phyloP scores from a whole-genome alignment of 257 asterid genomes.

The Nicotiana knightiana region DNA sequence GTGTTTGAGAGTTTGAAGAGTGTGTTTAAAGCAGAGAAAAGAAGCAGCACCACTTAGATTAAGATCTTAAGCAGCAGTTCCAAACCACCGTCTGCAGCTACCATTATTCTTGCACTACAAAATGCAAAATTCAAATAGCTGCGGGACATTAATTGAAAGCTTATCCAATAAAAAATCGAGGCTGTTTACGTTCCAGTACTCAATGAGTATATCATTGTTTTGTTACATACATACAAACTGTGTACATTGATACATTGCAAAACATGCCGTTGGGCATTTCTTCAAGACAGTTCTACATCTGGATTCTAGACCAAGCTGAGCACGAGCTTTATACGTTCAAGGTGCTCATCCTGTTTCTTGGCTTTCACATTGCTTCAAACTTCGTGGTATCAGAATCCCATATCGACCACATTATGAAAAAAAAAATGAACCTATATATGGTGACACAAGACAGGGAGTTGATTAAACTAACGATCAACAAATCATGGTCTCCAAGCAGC shows the following conservation, averaged over 20 bases:
- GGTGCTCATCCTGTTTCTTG: conserved; percentile 7
- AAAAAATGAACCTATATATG: conserved; percentile 12
- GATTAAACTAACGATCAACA: neutral
- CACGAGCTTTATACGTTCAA: conserved; percentile 6
- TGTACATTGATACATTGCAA: conserved; percentile 3
- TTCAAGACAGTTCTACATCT: neutral
- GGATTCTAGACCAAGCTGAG: neutral
- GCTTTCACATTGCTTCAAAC: conserved; percentile 8
- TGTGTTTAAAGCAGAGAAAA: neutral
- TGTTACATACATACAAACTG: conserved; percentile 18
- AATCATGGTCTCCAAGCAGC: conserved; percentile 83
- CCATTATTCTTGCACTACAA: neutral
- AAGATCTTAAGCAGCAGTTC: neutral
- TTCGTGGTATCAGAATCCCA: neutral
- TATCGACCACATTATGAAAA: conserved; percentile 13
- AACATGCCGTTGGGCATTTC: neutral
- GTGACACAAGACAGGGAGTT: neutral
- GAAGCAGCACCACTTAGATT: neutral
- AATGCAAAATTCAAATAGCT: neutral
- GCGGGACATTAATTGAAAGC: neutral
- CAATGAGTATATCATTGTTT: conserved; percentile 23
- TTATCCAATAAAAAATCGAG: neutral
- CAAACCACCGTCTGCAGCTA: neutral
- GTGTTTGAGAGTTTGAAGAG: too few relatives aligned
- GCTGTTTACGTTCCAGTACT: neutral